These are phyloP conservation scores for Fusarium sp. DNA, from an alignment of 2,329 filamentous ascomycete genomes.

Conservation along the genomic window DNA sequence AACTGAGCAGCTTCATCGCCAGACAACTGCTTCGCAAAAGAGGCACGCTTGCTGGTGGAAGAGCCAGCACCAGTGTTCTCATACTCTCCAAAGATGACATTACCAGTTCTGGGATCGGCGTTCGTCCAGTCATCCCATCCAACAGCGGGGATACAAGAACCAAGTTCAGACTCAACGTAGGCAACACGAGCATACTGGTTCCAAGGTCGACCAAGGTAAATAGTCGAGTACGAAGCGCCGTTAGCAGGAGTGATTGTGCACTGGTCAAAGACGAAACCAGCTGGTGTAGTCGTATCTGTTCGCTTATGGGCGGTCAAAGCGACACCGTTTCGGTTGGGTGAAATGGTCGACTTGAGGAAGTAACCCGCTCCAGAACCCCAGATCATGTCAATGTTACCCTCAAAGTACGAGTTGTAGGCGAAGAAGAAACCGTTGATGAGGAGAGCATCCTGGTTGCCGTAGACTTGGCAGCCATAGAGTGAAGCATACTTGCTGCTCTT, in stretches of 20 bases:
- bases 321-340: conserved; percentile 48
- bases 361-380: conserved; percentile 58
- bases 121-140: conserved; percentile 42
- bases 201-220: conserved; percentile 41
- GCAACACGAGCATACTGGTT: conserved; percentile 40
- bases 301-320: conserved; percentile 54
- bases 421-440: conserved; percentile 61
- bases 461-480: conserved; percentile 58
- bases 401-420: conserved; percentile 57
- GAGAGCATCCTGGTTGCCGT: conserved; percentile 64
- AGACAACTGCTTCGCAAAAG: conserved; percentile 35
- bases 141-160: conserved; percentile 16
- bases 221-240: conserved; percentile 38
- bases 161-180: conserved; percentile 36
- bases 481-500: conserved; percentile 50
- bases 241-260: conserved; percentile 47
- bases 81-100: conserved; percentile 38
- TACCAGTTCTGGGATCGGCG: conserved; percentile 34
- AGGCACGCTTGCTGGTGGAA: conserved; percentile 32
- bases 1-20: conserved; percentile 24
- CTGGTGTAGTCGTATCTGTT: conserved; percentile 51
- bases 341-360: conserved; percentile 53
- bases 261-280: conserved; percentile 51
- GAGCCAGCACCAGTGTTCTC: conserved; percentile 37
- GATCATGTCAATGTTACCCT: conserved; percentile 63